Percentiles rank a stretch among this genome's conserved stretches.
Evolutionary conservation across 179 eudicot species (phyloP).

Genomic region (Spinacia oleracea): DNA sequence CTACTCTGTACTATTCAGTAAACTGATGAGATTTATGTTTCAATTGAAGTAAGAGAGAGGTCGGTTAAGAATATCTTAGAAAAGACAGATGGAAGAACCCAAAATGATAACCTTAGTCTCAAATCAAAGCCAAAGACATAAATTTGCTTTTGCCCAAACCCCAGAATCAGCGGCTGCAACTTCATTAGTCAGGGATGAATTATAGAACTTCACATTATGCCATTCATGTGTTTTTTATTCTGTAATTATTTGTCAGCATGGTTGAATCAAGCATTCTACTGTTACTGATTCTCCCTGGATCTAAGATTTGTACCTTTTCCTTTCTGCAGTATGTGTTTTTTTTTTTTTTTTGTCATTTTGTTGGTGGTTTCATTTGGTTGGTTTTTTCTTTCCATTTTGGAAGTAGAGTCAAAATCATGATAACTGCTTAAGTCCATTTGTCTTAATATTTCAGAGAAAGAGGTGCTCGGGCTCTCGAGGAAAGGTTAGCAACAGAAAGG

Average conservation of each 20-base stretch:
- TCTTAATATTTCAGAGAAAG: constrained; percentile 65
- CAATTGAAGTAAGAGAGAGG: no score
- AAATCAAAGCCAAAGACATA: no score
- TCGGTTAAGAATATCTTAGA: no score
- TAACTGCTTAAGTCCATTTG: neutral
- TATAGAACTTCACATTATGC: neutral
- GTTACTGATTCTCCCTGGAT: neutral
- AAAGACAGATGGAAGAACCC: neutral
- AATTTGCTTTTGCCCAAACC: neutral
- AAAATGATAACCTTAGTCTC: neutral
- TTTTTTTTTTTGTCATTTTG: neutral
- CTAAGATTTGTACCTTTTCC: neutral
- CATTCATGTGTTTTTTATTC: neutral
- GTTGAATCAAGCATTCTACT: neutral
- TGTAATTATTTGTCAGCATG: neutral
- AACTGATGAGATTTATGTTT: no score
- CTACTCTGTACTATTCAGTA: no score
- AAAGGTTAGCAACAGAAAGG: constrained; percentile 84
- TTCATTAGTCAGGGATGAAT: neutral
- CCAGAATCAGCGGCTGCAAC: neutral
- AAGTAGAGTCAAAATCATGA: neutral
- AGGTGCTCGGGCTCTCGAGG: constrained; percentile 95
- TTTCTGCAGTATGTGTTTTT: neutral
- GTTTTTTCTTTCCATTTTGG: neutral
- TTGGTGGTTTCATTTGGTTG: neutral